A percentile compares a stretch with the other conserved stretches of the same genome.
Evolutionary conservation across 768 basidiomycete species (phyloP).

Genomic region (Saitozyma sp.): DNA sequence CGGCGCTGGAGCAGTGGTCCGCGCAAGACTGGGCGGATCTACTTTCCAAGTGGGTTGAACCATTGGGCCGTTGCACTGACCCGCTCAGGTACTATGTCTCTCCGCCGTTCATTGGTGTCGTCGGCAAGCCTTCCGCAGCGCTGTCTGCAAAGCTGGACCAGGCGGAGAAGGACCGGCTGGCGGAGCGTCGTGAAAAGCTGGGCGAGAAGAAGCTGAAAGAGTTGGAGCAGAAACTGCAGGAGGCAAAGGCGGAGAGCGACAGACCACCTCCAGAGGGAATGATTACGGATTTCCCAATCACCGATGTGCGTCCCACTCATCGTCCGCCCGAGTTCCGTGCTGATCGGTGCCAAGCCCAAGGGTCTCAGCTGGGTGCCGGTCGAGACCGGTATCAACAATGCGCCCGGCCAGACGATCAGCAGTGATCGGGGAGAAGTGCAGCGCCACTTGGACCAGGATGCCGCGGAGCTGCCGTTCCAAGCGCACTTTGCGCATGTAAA

Average conservation of each 20-base stretch:
- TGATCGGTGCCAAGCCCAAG: slow-evolving; percentile 51
- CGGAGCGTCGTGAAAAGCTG: slow-evolving; percentile 65
- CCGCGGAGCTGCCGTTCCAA: slow-evolving; percentile 71
- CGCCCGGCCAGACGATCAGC: slow-evolving; percentile 34
- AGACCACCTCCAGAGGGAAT: slow-evolving; percentile 76
- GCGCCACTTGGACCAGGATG: slow-evolving; percentile 70
- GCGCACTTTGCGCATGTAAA: slow-evolving; percentile 92
- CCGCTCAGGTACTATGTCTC: slow-evolving; percentile 72
- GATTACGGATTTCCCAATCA: slow-evolving; percentile 82
- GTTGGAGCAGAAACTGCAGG: slow-evolving; percentile 68
- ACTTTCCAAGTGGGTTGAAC: slow-evolving; percentile 66
- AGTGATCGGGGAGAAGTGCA: slow-evolving; percentile 58
- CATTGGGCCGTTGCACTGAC: background rate
- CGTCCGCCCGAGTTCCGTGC: background rate
- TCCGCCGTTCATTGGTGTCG: slow-evolving; percentile 68
- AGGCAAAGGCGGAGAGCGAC: slow-evolving; percentile 84
- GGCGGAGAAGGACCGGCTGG: slow-evolving; percentile 75
- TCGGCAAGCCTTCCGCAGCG: slow-evolving; percentile 82
- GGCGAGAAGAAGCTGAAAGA: slow-evolving; percentile 78
- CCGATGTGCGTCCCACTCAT: slow-evolving; percentile 60
- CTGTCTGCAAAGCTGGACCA: slow-evolving; percentile 77
- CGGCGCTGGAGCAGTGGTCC: slow-evolving; percentile 68
- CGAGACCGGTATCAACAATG: slow-evolving; percentile 55
- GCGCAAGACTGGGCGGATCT: slow-evolving; percentile 73
- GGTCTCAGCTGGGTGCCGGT: slow-evolving; percentile 90